Percentiles rank a stretch among this genome's conserved stretches.
These are phyloP conservation scores for Colletotrichum sp. DNA, from an alignment of 2,329 filamentous ascomycete genomes.

Conservation along the genomic window DNA sequence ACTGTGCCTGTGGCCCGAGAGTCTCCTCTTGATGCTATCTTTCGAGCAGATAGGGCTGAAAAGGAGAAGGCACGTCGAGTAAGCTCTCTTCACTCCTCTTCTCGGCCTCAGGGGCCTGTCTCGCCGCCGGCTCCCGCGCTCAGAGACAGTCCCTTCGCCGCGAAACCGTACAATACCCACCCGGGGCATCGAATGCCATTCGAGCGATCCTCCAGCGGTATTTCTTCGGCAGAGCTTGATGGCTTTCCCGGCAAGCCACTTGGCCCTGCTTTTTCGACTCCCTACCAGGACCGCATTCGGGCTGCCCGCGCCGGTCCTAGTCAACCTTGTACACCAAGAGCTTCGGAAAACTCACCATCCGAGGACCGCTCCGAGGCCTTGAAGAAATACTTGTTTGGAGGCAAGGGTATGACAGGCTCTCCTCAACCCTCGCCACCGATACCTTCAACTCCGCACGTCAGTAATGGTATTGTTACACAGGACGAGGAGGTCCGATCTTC, in stretches of 20 bases:
- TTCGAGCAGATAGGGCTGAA: conserved; percentile 84
- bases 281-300: conserved; percentile 65
- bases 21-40: conserved; percentile 89
- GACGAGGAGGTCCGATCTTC: conserved; percentile 27
- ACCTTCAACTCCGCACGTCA: not conserved
- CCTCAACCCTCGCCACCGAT: conserved; percentile 4
- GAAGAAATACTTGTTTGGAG: conserved; percentile 61
- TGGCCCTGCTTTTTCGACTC: conserved; percentile 72
- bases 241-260: conserved; percentile 58
- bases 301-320: conserved; percentile 48
- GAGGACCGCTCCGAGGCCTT: conserved; percentile 50
- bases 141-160: conserved; percentile 27
- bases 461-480: not conserved
- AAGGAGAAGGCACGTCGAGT: conserved; percentile 65
- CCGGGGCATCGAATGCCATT: conserved; percentile 12
- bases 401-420: conserved; percentile 28
- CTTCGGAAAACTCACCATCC: conserved; percentile 22
- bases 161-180: conserved; percentile 12
- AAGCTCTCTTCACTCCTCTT: conserved; percentile 51
- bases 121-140: conserved; percentile 55
- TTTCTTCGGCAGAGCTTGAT: conserved; percentile 75
- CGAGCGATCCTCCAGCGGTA: conserved; percentile 39
- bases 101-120: conserved; percentile 45
- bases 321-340: conserved; percentile 2
- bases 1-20: conserved; percentile 47